Evolutionary conservation across 202 grass and related monocot genomes (phyloP), one percentile per base, ranked within the genome.

Genomic region (Hordeum pubiflorum): DNA sequence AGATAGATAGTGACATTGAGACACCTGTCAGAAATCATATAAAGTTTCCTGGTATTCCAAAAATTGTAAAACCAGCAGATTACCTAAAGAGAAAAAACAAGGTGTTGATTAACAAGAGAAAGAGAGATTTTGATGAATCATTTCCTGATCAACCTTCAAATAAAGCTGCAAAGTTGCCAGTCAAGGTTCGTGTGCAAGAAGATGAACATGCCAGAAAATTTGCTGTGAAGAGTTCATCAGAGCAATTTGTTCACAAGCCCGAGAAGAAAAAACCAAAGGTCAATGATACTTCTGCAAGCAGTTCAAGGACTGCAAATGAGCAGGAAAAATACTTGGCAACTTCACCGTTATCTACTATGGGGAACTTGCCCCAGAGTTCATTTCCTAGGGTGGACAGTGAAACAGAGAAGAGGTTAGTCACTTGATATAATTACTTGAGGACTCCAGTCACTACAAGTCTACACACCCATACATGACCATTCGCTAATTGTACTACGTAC

Each of bases 21-120:
- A 98, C 96, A 79, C 92, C 96, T 57, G 81, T 29, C n/a, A 88
- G 96, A 68, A 70, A 95, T 74, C 96, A 95, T 80, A 93, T 98
- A 66, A 75, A 78, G 69, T 98, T 98, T 93, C 92, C 92, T 40
- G 59, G 73, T 52, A 58, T 22, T 80, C 58, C 81, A 21, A 57
- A 76, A 23, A 73, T 46, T 48, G 61, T 69, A 63, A 89, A 39
- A 74, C 1, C 63, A 61, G 7, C 20, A 76, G 40, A 72, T 44
- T 15, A 71, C 70, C 36, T 75, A 17, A 76, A 85, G 67, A 76
- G 77, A 44, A 86, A 64, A 63, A 38, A 27, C 65, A 82, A 81
- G 11, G 15, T 46, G 46, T 77, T 26, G 33, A 44, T 21, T 13
- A 78, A 93, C 18, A 94, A 81, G 60, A 86, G 85, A 89, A 91